Evolutionary conservation across 805 yeast species (phyloP).

Genomic region (Monosporozyma solicola): DNA sequence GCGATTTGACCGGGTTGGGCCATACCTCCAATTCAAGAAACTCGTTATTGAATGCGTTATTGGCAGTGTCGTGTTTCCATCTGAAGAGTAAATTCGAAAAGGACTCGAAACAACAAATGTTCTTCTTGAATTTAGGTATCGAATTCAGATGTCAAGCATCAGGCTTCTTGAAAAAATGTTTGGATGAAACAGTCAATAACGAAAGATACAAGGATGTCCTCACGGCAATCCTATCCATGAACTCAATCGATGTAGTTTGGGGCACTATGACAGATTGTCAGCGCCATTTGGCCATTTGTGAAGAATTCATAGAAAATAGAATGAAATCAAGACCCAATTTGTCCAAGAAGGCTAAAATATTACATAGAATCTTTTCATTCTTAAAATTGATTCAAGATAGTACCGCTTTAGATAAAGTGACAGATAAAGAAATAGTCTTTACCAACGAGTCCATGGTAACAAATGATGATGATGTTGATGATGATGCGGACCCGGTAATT

Average conservation of each 20-base stretch:
- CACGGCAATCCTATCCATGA: slow-evolving; percentile 79
- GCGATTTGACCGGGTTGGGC: slow-evolving; percentile 70
- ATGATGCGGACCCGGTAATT: slow-evolving; percentile 6
- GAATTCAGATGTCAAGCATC: slow-evolving; percentile 69
- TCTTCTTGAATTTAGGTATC: slow-evolving; percentile 63
- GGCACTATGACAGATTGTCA: slow-evolving; percentile 84
- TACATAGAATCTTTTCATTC: slow-evolving; percentile 72
- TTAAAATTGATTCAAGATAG: slow-evolving; percentile 70
- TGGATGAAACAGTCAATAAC: slow-evolving; percentile 39
- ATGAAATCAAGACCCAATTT: slow-evolving; percentile 56
- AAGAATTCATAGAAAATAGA: slow-evolving; percentile 60
- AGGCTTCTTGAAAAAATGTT: slow-evolving; percentile 51
- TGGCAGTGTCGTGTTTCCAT: slow-evolving; percentile 78
- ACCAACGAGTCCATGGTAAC: slow-evolving; percentile 32
- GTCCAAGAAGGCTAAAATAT: slow-evolving; percentile 64
- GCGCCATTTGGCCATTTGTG: slow-evolving; percentile 67
- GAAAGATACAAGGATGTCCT: slow-evolving; percentile 78
- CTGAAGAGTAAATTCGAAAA: slow-evolving; percentile 62
- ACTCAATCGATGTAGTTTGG: slow-evolving; percentile 81
- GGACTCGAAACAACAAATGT: slow-evolving; percentile 59
- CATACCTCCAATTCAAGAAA: slow-evolving; percentile 66
- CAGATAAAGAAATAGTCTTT: slow-evolving; percentile 10
- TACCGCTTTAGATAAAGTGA: slow-evolving; percentile 35
- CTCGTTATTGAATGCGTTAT: slow-evolving; percentile 65
- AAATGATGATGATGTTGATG: slow-evolving; percentile 10